Evolutionary conservation across 371 early-diverging fungal species (phyloP), one percentile per base, ranked within the genome.

Genomic region (Mortierella sp.): DNA sequence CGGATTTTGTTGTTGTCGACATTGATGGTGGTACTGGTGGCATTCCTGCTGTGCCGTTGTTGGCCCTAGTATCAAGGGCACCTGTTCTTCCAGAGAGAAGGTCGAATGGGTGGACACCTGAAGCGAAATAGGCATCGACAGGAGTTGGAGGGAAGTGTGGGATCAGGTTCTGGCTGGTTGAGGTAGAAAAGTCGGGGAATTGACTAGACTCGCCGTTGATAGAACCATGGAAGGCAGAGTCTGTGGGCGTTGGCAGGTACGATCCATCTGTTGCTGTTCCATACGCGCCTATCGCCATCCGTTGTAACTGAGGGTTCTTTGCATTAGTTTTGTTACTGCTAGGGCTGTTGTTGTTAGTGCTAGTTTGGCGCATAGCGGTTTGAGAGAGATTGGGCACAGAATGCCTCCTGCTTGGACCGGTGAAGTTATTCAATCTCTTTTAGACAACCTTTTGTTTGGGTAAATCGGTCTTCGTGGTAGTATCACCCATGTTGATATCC

Each of bases 181-280:
- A 61, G 9, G 47, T 52, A 29, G 55, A 47, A n/a, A 26, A 68
- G 52, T 77, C 68, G 26, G 67, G 40, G 61, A 48, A 63, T 11
- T 24, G 40, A 24, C n/a, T 63, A 2, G 43, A 8, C 3, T 63
- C 71, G 10, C 58, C 69, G 4, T 24, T 55, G n/a, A 58, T 16
- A n/a, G 68, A 45, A 4, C 69, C 37, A 4, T 44, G 72, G 44
- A 69, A 72, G 1, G 66, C 41, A 8, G 72, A 16, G 3, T 79
- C 80, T 19, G 80, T 68, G 37, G 80, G 73, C 50, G 80, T 75
- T 19, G 76, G 76, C 34, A 79, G 63, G 19, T 71, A 79, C 2
- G 75, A 68, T 22, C 16, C 43, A 34, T 66, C 48, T 48, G 45
- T 64, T 2, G 37, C 39, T 24, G 50, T 11, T 9, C 58, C 67